phyloP scores from a whole-genome alignment of 2,329 filamentous ascomycete species.

The Aspergillus latus region DNA sequence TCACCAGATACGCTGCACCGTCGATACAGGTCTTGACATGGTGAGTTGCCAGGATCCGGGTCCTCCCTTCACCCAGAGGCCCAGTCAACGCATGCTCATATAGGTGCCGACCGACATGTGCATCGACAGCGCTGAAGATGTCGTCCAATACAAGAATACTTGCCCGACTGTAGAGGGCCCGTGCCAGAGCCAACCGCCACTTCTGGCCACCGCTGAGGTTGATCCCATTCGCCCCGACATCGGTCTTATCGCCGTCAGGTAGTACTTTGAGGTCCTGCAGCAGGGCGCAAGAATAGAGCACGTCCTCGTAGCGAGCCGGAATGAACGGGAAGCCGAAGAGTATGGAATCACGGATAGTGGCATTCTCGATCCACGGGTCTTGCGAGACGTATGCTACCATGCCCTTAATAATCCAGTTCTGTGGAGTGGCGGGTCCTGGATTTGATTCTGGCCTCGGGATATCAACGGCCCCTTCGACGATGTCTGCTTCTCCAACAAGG shows the following conservation, averaged over 20 bases:
- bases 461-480: slow-evolving; percentile 62
- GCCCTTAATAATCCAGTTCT: slow-evolving; percentile 67
- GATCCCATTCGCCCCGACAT: slow-evolving; percentile 78
- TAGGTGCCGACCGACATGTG: slow-evolving; percentile 73
- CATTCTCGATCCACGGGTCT: slow-evolving; percentile 80
- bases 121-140: slow-evolving; percentile 76
- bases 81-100: slow-evolving; percentile 73
- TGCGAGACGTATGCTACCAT: slow-evolving; percentile 72
- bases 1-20: slow-evolving; percentile 3
- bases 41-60: slow-evolving; percentile 75
- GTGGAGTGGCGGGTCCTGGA: slow-evolving; percentile 53
- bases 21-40: slow-evolving; percentile 30
- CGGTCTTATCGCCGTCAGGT: slow-evolving; percentile 70
- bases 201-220: slow-evolving; percentile 82
- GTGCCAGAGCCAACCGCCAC: slow-evolving; percentile 73
- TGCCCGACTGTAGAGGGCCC: slow-evolving; percentile 74
- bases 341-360: slow-evolving; percentile 73
- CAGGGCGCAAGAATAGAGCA: slow-evolving; percentile 69
- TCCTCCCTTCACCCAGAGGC: slow-evolving; percentile 65
- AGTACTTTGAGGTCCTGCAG: slow-evolving; percentile 73
- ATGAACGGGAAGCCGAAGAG: slow-evolving; percentile 70
- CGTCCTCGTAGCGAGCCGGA: slow-evolving; percentile 64
- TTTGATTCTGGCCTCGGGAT: slow-evolving; percentile 48
- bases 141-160: slow-evolving; percentile 75
- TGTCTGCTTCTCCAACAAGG: slow-evolving; percentile 71